Conservation (phyloP, 345 rosid genomes). For the Hevea brasiliensis region DNA sequence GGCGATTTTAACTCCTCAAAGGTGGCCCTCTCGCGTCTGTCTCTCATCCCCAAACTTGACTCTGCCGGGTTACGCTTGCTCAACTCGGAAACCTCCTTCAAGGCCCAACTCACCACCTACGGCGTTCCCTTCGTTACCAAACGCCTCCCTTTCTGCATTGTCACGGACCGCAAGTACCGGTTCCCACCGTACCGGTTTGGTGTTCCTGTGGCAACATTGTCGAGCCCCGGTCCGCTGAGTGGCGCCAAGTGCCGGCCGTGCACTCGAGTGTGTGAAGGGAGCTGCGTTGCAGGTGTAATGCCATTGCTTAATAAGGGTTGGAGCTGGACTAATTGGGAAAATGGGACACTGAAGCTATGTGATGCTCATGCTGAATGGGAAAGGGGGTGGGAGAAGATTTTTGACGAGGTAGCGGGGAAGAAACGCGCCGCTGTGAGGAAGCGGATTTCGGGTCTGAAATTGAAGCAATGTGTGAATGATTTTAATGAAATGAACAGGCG, state of each 20-base stretch:
- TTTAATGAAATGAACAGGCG: slow-evolving; percentile 49
- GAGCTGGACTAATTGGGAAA: slow-evolving; percentile 95
- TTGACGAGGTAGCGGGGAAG: slow-evolving; percentile 51
- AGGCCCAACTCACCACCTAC: slow-evolving; percentile 64
- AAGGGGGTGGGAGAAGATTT: slow-evolving; percentile 66
- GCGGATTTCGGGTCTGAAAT: slow-evolving; percentile 28
- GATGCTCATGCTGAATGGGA: slow-evolving; percentile 73
- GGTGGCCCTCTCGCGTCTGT: slow-evolving; percentile 78
- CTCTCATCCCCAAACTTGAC: slow-evolving; percentile 69
- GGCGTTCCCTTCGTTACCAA: slow-evolving; percentile 42
- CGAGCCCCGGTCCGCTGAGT: slow-evolving; percentile 78
- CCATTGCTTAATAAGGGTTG: slow-evolving; percentile 45
- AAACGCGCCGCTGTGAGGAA: slow-evolving; percentile 50
- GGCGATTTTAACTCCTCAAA: slow-evolving; percentile 63
- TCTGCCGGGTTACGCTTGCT: slow-evolving; percentile 49
- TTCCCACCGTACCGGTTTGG: slow-evolving; percentile 70
- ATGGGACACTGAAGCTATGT: slow-evolving; percentile 62
- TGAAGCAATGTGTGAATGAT: slow-evolving; percentile 52
- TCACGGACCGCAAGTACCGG: slow-evolving; percentile 59
- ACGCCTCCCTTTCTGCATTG: slow-evolving; percentile 71
- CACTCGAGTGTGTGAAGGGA: slow-evolving; percentile 49
- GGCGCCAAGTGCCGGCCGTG: slow-evolving; percentile 97
- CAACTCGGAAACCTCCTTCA: slow-evolving; percentile 89
- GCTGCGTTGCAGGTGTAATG: slow-evolving; percentile 63
- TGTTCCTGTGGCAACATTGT: slow-evolving; percentile 78